Base-by-base conservation (phyloP, 176 grass and related monocot genomes). In the Cymbopogon citratus region DNA sequence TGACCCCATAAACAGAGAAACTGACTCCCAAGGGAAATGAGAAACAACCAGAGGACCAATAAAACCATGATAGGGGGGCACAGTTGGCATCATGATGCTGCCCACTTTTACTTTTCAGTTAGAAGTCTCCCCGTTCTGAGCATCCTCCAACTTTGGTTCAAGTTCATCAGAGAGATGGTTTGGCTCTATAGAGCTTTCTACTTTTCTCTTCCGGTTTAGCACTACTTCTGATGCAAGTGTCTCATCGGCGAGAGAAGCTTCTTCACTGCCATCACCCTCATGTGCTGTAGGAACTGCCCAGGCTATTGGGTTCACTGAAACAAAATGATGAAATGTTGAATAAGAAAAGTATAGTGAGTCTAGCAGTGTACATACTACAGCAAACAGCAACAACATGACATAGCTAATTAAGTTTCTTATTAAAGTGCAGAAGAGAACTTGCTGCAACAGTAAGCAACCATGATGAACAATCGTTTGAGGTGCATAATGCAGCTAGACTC, bases 231-330 rank as follows among this genome's bases (percentile, higher is more conserved):
- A 33, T 63, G 13, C 64, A 66, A 75, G 43, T 21, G 48, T 26
- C 49, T 45, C 81, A 46, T 86, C 71, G 3, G 11, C 21, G 5
- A 16, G 36, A 76, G 79, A 83, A 80, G 51, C 56, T 76, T 19
- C 71, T 87, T 73, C 46, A 3, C 48, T 71, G 33, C 33, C 63
- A 31, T 84, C 35, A 9, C 41, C 38, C 13, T 83, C 84, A 23
- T 24, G 60, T 43, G 19, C 9, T n/a, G 28, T 15, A 56, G 90
- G 84, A 60, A 66, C 84, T 34, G 84, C 91, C 90, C 90, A 92
- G 14, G 91, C 25, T 84, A 92, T 48, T 59, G 91, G 87, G 63
- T 33, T 84, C 77, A 74, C 91, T 92, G 84, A 51, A 89, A 44
- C 2, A 16, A 52, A 75, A 80, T 34, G 19, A 56, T 23, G 11